phyloP scores from a whole-genome alignment of 805 yeast species.

The Zygoascus bituminiphila region DNA sequence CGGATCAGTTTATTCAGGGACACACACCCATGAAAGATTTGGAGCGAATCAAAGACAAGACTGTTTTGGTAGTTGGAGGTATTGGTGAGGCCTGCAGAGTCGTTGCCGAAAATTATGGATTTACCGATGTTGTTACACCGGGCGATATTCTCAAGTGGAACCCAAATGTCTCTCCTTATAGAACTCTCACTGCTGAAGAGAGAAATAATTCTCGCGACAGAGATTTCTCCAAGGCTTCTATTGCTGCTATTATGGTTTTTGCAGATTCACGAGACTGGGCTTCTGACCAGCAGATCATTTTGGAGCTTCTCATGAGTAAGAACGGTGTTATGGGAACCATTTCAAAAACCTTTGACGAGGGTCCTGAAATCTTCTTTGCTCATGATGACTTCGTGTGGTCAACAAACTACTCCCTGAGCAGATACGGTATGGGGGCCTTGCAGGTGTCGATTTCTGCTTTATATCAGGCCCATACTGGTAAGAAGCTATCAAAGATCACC shows the following conservation, averaged over 20 bases:
- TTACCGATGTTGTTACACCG: conserved; percentile 73
- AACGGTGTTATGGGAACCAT: conserved; percentile 81
- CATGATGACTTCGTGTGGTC: conserved; percentile 94
- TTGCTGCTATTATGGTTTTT: conserved; percentile 80
- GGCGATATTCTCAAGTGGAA: conserved; percentile 78
- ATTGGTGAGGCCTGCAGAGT: conserved; percentile 75
- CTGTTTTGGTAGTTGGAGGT: conserved; percentile 84
- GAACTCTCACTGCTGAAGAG: conserved; percentile 69
- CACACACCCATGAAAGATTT: conserved; percentile 90
- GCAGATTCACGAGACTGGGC: conserved; percentile 94
- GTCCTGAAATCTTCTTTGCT: conserved; percentile 79
- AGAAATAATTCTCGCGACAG: conserved; percentile 39
- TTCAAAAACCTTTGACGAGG: conserved; percentile 60
- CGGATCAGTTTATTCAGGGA: conserved; percentile 82
- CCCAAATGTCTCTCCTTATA: conserved; percentile 80
- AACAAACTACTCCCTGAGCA: conserved; percentile 67
- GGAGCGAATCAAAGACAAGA: conserved; percentile 48
- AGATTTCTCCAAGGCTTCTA: conserved; percentile 58
- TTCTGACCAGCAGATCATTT: conserved; percentile 81
- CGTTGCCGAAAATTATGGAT: conserved; percentile 79
- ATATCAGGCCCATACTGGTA: conserved; percentile 77
- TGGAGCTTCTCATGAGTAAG: conserved; percentile 69
- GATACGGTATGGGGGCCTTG: conserved; percentile 93
- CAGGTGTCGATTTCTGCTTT: conserved; percentile 83
- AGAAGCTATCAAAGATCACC: conserved; percentile 59